These are phyloP conservation scores for Yamadazyma buinensis DNA, from an alignment of 1,139 yeast genomes.

Conservation along the genomic window DNA sequence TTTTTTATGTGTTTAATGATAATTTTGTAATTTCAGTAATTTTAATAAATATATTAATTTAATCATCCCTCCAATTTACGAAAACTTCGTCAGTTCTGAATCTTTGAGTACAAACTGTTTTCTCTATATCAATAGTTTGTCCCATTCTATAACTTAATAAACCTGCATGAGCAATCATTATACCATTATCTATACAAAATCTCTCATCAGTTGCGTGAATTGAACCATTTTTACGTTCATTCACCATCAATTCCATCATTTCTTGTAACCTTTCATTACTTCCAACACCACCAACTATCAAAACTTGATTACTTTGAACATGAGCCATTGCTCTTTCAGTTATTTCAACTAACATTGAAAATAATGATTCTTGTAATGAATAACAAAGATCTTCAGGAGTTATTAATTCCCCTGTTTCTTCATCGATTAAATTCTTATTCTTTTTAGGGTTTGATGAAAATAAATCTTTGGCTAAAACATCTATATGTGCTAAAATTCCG, in stretches of 20 bases:
- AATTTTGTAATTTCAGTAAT: too few relatives aligned
- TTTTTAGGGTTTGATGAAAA: slow-evolving; percentile 47
- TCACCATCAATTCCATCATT: slow-evolving; percentile 94
- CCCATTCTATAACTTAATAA: slow-evolving; percentile 84
- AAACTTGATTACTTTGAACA: slow-evolving; percentile 82
- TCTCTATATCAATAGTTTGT: slow-evolving; percentile 51
- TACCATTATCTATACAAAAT: slow-evolving; percentile 95
- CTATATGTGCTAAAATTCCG: slow-evolving; percentile 85
- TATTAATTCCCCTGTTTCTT: slow-evolving; percentile 53
- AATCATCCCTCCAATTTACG: slow-evolving; percentile 81
- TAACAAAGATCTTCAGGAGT: slow-evolving; percentile 89
- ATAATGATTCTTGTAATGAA: slow-evolving; percentile 86
- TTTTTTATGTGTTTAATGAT: too few relatives aligned
- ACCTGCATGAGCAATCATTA: slow-evolving; percentile 99
- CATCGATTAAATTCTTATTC: slow-evolving; percentile 43
- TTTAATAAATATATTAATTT: slow-evolving; percentile 19
- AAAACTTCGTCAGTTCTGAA: slow-evolving; percentile 91
- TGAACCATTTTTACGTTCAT: slow-evolving; percentile 74
- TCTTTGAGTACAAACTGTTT: slow-evolving; percentile 88
- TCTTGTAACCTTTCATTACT: slow-evolving; percentile 87
- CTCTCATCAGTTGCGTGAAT: slow-evolving; percentile 95
- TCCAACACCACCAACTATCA: slow-evolving; percentile 98
- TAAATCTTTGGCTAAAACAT: slow-evolving; percentile 70
- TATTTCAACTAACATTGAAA: slow-evolving; percentile 95
- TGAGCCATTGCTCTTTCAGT: slow-evolving; percentile 99